These are phyloP conservation scores for Pseudogymnoascus sp. DNA, from an alignment of 2,329 filamentous ascomycete genomes.

Conservation along the genomic window DNA sequence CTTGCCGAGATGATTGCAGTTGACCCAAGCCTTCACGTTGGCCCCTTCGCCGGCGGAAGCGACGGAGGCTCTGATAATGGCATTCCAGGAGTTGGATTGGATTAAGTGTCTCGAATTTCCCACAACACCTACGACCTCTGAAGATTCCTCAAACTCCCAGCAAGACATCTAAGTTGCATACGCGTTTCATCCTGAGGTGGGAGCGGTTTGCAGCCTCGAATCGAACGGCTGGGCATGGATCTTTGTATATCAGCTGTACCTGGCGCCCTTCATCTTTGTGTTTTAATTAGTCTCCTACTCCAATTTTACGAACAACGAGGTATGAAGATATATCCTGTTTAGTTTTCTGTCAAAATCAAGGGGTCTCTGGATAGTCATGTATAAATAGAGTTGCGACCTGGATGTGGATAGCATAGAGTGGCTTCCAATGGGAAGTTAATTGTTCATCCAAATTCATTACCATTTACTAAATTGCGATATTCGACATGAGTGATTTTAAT, in stretches of 20 bases:
- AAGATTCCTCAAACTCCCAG: background rate
- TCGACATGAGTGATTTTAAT: background rate
- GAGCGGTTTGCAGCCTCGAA: background rate
- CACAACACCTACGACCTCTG: constrained; percentile 7
- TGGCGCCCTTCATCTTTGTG: constrained; percentile 15
- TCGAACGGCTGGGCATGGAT: constrained; percentile 12
- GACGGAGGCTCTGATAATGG: constrained; percentile 25
- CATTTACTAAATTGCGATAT: background rate
- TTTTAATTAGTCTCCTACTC: constrained; percentile 16
- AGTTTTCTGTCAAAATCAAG: constrained; percentile 4
- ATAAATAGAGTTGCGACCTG: constrained; percentile 8
- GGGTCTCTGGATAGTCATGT: constrained; percentile 6
- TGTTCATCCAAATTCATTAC: background rate
- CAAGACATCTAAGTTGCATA: background rate
- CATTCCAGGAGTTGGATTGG: constrained; percentile 24
- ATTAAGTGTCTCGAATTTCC: constrained; percentile 18
- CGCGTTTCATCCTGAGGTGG: background rate
- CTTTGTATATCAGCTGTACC: constrained; percentile 23
- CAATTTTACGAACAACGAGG: constrained; percentile 7
- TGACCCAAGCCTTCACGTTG: constrained; percentile 65
- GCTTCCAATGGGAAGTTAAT: constrained; percentile 1
- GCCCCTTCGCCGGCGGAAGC: constrained; percentile 25
- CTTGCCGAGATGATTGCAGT: constrained; percentile 97
- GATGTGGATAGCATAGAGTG: constrained; percentile 3
- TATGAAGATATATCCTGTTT: constrained; percentile 8